Evolutionary conservation across 768 basidiomycete species (phyloP), one percentile per base, ranked within the genome.

Genomic region (Cystofilobasidium ferigula): DNA sequence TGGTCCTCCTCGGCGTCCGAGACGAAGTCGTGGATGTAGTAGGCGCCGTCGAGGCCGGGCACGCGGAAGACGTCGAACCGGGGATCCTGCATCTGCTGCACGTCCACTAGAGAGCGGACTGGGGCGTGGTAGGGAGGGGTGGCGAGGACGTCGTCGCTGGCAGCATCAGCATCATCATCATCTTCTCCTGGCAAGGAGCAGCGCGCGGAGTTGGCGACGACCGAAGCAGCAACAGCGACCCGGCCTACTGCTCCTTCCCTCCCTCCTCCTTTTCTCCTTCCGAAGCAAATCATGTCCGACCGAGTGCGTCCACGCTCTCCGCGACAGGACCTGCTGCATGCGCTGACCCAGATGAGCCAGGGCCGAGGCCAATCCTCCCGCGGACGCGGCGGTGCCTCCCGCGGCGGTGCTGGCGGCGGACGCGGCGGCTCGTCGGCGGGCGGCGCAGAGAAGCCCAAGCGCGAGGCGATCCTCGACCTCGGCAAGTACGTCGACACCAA

Each of bases 401-500:
- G n/a, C n/a, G n/a, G n/a, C n/a, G n/a, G n/a, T 24, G 62, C 69
- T 32, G 34, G 71, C 28, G 68, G 73, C 36, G 80, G 81, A 30
- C 80, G 85, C 65, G 80, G 82, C 45, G 80, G 79, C 24, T 30
- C n/a, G 0, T 40, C 32, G 1, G 80, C 80, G 16, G 81, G 80
- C 73, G 80, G 22, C 79, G 78, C 63, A 36, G 76, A 90, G 71
- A 89, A 87, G 74, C 88, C 88, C 51, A 88, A 87, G 75, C 83
- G 89, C 48, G 94, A 98, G 76, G 89, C 90, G 34, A 97, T 98
- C 76, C 84, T 98, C 36, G 92, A 97, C 76, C 84, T 98, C 36
- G 84, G 88, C 57, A 93, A 94, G 76, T 98, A 95, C 72, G 87
- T 87, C 61, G 88, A 94, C 76, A 85, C 92, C 76, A 82, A 84